Percentiles rank a stretch among this genome's conserved stretches.
Conservation (phyloP, 1,284 basidiomycete species). For the Abortiporus biennis region DNA sequence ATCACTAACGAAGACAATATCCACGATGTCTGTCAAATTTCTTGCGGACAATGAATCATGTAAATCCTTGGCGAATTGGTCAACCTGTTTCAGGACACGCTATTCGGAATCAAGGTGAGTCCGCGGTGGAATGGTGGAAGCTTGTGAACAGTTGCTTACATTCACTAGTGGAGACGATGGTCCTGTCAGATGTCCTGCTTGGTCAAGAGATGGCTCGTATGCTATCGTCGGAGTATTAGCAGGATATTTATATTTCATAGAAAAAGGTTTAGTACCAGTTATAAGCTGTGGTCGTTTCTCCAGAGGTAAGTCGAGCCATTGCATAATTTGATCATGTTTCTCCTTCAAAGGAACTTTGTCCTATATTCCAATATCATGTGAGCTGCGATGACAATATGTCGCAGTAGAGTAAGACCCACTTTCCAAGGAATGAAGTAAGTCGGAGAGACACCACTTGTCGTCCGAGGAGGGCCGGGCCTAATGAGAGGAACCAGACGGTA, state of each 20-base stretch:
- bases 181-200: constrained; percentile 76
- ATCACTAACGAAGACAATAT: constrained; percentile 87
- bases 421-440: constrained; percentile 76
- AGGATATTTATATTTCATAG: neutral
- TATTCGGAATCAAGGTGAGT: constrained; percentile 20
- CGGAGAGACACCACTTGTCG: constrained; percentile 54
- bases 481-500: constrained; percentile 2
- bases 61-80: constrained; percentile 70
- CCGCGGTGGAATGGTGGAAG: constrained; percentile 1
- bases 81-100: constrained; percentile 65
- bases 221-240: constrained; percentile 30
- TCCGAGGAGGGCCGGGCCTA: constrained; percentile 80
- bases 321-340: constrained; percentile 70
- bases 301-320: constrained; percentile 73
- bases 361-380: constrained; percentile 28
- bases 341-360: constrained; percentile 55
- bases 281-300: constrained; percentile 73
- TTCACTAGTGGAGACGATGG: constrained; percentile 71
- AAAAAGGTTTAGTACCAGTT: constrained; percentile 42
- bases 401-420: constrained; percentile 43
- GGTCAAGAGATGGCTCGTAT: constrained; percentile 75
- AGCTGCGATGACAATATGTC: too few species aligned
- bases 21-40: constrained; percentile 78
- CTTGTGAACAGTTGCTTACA: constrained; percentile 32
- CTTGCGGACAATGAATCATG: constrained; percentile 58